Evolutionary conservation across 1,284 basidiomycete species (phyloP), one percentile per base, ranked within the genome.

Genomic region (Ustilago hordei): DNA sequence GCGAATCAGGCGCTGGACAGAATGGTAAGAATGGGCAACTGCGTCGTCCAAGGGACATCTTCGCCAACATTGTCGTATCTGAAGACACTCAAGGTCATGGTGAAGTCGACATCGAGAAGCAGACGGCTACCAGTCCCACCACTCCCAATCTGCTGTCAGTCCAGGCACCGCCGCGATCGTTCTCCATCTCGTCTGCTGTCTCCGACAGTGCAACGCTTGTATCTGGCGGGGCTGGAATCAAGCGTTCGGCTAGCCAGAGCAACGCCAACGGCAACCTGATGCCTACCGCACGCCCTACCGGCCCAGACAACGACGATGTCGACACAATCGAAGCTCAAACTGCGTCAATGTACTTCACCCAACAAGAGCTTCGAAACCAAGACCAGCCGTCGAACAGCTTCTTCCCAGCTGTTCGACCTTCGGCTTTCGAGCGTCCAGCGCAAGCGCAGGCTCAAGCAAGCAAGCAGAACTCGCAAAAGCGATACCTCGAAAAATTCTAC

Each of bases 401-500:
- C 58, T 75, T 75, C 58, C 73, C 73, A 0, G 8, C 73, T 9
- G 64, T 70, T 12, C 64, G 61, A 19, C 73, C 68, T 2, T 70
- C 64, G 3, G 67, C 60, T 1, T 64, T 70, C 55, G 63, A 57
- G 43, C 58, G 67, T 12, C 67, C 72, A 19, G 28, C 45, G 2
- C 28, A 58, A 9, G 59, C 64, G 9, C 56, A 38, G 9, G 48
- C 62, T 2, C 3, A 43, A 8, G 53, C 52, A 23, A 48, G 36
- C 56, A 68, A 65, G 35, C 50, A 62, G 28, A 39, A 36, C 13
- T 59, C 68, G 23, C 73, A 75, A 19, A 64, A 64, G 32, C 64
- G 67, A 34, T 75, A 67, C 55, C 52, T 70, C 23, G 62, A 70
- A n/a, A 63, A 61, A 50, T 70, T 75, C 52, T 69, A 69, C 66